These are phyloP conservation scores for Zoysia japonica DNA, from an alignment of 176 grass and related monocot genomes.

Conservation along the genomic window DNA sequence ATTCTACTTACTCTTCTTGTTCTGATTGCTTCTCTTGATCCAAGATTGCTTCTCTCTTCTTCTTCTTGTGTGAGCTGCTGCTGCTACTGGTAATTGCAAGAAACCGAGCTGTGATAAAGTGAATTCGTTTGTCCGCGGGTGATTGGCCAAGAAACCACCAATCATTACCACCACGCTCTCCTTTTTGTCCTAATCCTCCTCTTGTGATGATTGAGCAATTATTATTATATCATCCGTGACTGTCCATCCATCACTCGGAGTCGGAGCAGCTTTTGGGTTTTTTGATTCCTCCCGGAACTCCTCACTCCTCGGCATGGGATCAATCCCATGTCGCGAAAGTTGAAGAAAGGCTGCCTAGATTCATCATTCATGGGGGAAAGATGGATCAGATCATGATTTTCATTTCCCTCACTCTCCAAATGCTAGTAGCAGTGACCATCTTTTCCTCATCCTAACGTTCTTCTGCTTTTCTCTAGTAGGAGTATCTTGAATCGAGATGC, in stretches of 20 bases:
- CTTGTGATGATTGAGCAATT: conserved; percentile 38
- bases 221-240: conserved; percentile 29
- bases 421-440: conserved; percentile 24
- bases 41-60: not conserved
- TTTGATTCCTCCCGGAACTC: no score
- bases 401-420: conserved; percentile 4
- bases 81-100: not conserved
- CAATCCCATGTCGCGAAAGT: not conserved
- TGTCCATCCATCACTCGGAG: not conserved
- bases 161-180: conserved; percentile 42
- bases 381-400: conserved; percentile 16
- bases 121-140: not conserved
- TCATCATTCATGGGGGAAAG: not conserved
- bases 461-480: not conserved
- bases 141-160: conserved; percentile 30
- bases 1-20: not conserved
- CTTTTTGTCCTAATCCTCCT: conserved; percentile 53
- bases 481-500: no score
- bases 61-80: not conserved
- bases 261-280: conserved; percentile 29
- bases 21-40: not conserved
- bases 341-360: not conserved
- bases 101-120: not conserved
- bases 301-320: no score
- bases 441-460: conserved; percentile 15